These are phyloP conservation scores for Vitis rupestris DNA, from an alignment of 164 flowering plant species.

Conservation along the genomic window DNA sequence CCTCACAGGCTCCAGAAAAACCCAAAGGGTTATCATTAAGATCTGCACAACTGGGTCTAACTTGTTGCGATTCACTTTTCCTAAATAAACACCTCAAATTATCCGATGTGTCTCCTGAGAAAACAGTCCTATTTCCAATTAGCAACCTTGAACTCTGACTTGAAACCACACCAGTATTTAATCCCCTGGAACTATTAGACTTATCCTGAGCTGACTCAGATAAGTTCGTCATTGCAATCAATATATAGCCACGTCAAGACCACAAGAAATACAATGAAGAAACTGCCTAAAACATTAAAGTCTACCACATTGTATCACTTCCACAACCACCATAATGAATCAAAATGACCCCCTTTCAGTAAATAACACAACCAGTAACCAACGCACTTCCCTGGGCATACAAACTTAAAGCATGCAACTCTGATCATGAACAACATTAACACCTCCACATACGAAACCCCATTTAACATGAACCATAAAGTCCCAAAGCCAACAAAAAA, in stretches of 20 bases:
- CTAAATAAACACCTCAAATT: slow-evolving; percentile 19
- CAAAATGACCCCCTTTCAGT: slow-evolving; percentile 5
- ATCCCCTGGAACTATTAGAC: slow-evolving; percentile 58
- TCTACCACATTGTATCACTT: slow-evolving; percentile 18
- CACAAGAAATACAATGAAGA: slow-evolving; percentile 25
- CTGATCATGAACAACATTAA: too few species aligned
- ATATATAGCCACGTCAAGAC: slow-evolving; percentile 25
- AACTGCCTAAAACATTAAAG: slow-evolving; percentile 19
- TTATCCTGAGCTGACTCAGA: slow-evolving; percentile 58
- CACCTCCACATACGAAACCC: too few species aligned
- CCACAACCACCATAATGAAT: slow-evolving; percentile 23
- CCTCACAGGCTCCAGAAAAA: slow-evolving; percentile 42
- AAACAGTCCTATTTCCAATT: slow-evolving; percentile 23
- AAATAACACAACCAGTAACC: too few species aligned
- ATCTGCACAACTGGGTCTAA: slow-evolving; percentile 24
- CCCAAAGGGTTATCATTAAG: slow-evolving; percentile 38
- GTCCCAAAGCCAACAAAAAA: too few species aligned
- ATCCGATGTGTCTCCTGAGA: slow-evolving; percentile 35
- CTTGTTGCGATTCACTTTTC: slow-evolving; percentile 27
- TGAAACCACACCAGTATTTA: slow-evolving; percentile 46
- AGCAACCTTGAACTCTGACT: slow-evolving; percentile 30
- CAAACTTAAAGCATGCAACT: too few species aligned
- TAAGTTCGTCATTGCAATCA: slow-evolving; percentile 76
- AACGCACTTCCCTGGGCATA: too few species aligned
- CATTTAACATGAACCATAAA: too few species aligned